Base-by-base conservation (phyloP, 768 basidiomycete species). In the Mycena rosella region DNA sequence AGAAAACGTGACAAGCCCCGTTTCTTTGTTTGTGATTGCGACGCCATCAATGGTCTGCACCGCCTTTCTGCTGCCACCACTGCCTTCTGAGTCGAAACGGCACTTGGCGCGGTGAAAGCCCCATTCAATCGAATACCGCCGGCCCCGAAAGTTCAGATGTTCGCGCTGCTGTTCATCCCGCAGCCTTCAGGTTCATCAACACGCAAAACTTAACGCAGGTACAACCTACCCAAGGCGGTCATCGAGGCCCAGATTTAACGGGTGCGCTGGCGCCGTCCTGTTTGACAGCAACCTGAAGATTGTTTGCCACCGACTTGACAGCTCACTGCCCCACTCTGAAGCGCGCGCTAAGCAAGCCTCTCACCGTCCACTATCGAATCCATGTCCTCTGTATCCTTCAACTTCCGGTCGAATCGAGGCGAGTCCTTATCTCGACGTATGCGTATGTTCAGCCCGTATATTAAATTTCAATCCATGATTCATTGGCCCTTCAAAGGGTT, bases 381-480 rank as follows among this genome's bases (percentile, higher is more conserved):
- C n/a, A 22, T 34, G 30, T 3, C n/a, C 10, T 26, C 20, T 34
- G 30, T 11, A 7, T 22, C n/a, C 22, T 44, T 40, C 40, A n/a
- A n/a, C n/a, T 44, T 38, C 42, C 55, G 13, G 5, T 6, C 27
- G 27, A 15, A 2, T 30, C 27, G 30, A 29, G 13, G 8, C 34
- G 7, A 14, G 8, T 7, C 14, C 18, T 6, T 3, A 51, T 29
- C 14, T 51, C 27, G 18, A 56, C 38, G 42, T 42, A 40, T 56
- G 40, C 27, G 55, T 38, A 56, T 44, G 55, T 44, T 26, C 40
- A n/a, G 27, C 7, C 6, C 36, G 40, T 40, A 38, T 36, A 40
- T 17, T 55, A 18, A 27, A 55, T 38, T 55, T 55, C 36, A 55
- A 22, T 55, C 54, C 36, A 40, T 40, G 36, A 55, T 40, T n/a